Evolutionary conservation across 1,284 basidiomycete species (phyloP).

Genomic region (Ustilago hordei): DNA sequence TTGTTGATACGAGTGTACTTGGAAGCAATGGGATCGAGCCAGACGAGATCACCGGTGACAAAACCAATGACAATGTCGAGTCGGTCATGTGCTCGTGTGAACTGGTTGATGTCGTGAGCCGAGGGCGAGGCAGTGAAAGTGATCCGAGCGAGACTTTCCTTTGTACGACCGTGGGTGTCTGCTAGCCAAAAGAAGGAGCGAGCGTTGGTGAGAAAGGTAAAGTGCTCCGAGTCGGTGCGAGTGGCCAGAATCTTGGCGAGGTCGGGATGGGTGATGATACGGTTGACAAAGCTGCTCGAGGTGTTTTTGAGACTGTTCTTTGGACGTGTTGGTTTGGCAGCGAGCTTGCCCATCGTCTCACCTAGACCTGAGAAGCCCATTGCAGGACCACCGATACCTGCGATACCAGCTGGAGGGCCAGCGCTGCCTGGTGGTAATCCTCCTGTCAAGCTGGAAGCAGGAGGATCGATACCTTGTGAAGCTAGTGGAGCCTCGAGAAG

Average conservation of each 20-base stretch:
- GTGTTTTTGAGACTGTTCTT: conserved; percentile 89
- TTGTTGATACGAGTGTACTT: conserved; percentile 93
- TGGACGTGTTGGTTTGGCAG: conserved; percentile 74
- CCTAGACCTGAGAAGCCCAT: conserved; percentile 52
- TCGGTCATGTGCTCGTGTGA: conserved; percentile 80
- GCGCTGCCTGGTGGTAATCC: conserved; percentile 38
- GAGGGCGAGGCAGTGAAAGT: conserved; percentile 81
- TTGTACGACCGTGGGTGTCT: conserved; percentile 47
- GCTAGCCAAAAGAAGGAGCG: conserved; percentile 61
- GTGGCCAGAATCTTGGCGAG: conserved; percentile 76
- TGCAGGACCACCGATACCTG: conserved; percentile 42
- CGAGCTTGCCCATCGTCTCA: conserved; percentile 48
- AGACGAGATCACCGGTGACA: conserved; percentile 85
- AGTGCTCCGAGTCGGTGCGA: conserved; percentile 75
- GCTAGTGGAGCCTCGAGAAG: conserved; percentile 50
- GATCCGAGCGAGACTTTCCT: conserved; percentile 79
- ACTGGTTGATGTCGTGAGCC: conserved; percentile 85
- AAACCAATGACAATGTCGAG: conserved; percentile 94
- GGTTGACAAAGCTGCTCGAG: conserved; percentile 87
- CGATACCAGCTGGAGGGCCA: conserved; percentile 48
- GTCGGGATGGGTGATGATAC: conserved; percentile 83
- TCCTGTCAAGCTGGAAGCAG: conserved; percentile 46
- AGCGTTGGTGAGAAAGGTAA: conserved; percentile 60
- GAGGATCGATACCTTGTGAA: conserved; percentile 62
- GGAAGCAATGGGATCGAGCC: conserved; percentile 81